A percentile compares a stretch with the other conserved stretches of the same genome.
phyloP scores from a whole-genome alignment of 441 rosid genomes.

The Gossypium aridum region DNA sequence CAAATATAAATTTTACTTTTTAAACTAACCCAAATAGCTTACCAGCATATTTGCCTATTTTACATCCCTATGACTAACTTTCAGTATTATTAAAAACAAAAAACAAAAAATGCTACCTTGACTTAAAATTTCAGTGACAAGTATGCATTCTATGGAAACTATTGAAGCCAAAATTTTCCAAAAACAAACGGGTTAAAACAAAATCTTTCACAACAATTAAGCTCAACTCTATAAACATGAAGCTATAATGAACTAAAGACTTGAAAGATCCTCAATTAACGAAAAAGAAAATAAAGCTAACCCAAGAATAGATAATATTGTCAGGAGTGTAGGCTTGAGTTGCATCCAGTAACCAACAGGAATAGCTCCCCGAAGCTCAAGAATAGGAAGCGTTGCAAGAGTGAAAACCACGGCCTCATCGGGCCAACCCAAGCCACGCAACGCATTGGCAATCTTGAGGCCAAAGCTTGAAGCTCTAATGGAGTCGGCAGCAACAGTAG shows the following conservation, averaged over 20 bases:
- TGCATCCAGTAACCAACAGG: slow-evolving; percentile 98
- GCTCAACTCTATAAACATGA: neutral
- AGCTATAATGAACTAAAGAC: neutral
- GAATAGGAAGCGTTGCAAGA: slow-evolving; percentile 79
- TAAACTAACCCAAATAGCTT: too few relatives aligned
- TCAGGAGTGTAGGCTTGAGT: slow-evolving; percentile 51
- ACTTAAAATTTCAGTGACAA: neutral
- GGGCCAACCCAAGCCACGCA: slow-evolving; percentile 69
- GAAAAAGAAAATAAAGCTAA: slow-evolving; percentile 25
- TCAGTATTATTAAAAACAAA: too few relatives aligned
- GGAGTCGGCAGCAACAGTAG: slow-evolving; percentile 39
- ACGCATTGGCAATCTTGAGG: slow-evolving; percentile 47
- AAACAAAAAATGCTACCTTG: neutral
- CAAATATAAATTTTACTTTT: too few relatives aligned
- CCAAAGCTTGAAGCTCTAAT: slow-evolving; percentile 77
- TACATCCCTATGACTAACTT: too few relatives aligned
- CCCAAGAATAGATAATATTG: slow-evolving; percentile 65
- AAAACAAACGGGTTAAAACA: too few relatives aligned
- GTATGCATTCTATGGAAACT: neutral
- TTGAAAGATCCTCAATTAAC: neutral
- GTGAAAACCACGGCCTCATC: slow-evolving; percentile 84
- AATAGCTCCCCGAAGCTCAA: slow-evolving; percentile 92
- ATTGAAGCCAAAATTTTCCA: too few relatives aligned
- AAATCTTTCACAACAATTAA: too few relatives aligned
- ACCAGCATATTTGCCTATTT: too few relatives aligned